Evolutionary conservation across 495 filamentous ascomycete species (phyloP).

Genomic region (Amniculicola lignicola): DNA sequence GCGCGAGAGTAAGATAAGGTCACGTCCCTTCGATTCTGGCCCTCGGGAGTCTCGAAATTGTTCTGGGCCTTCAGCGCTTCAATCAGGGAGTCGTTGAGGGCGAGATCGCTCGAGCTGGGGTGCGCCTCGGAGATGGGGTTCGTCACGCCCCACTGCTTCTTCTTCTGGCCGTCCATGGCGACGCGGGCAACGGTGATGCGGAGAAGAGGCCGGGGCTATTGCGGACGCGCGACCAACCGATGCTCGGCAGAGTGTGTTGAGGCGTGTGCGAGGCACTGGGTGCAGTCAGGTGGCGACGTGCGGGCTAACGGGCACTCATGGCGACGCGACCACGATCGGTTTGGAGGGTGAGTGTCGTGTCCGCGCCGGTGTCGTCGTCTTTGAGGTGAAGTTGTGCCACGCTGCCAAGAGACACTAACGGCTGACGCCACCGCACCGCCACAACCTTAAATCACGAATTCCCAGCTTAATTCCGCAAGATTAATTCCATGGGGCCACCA

Average conservation of each 20-base stretch:
- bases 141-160: constrained; percentile 67
- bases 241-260: too few species aligned
- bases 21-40: constrained; percentile 65
- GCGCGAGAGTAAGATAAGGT: not conserved
- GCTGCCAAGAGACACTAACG: too few species aligned
- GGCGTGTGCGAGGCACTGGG: too few species aligned
- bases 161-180: constrained; percentile 23
- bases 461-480: too few species aligned
- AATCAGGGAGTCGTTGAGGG: constrained; percentile 71
- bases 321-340: constrained; percentile 10
- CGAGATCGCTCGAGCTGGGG: constrained; percentile 71
- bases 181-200: not conserved
- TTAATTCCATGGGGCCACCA: too few species aligned
- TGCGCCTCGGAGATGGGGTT: constrained; percentile 72
- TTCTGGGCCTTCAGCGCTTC: constrained; percentile 80
- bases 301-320: not conserved
- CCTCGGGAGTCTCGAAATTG: constrained; percentile 78
- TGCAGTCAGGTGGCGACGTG: not conserved
- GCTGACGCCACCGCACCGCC: too few species aligned
- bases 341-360: too few species aligned
- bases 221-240: not conserved
- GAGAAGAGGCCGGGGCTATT: not conserved
- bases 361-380: too few species aligned
- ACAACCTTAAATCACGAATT: too few species aligned
- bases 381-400: too few species aligned